Evolutionary conservation across 164 flowering plant genomes (phyloP), one percentile per base, ranked within the genome.

Genomic region (Annona squamosa): DNA sequence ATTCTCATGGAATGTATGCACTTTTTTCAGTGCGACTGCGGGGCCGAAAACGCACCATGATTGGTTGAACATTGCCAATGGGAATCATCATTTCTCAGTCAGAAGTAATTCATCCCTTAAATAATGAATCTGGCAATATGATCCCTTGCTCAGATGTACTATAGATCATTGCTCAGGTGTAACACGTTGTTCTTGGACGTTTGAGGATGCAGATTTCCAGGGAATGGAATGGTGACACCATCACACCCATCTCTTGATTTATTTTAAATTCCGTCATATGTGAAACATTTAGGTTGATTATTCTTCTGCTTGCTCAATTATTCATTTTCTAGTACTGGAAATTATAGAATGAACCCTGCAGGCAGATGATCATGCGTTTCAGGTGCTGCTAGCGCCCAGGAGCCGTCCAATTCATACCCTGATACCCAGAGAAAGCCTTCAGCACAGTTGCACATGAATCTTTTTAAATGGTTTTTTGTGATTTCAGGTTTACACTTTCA

Each of bases 11-110:
- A 19, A 71, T 17, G 37, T 68, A 16, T 5, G 59, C 47, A 52
- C 41, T 6, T 57, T 57, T 65, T 70, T 47, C 90, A 92, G 98
- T 92, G 72, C 76, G 94, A 69, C 92, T 85, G 74, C 85, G 97
- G 77, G 98, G 97, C 63, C 83, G 97, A 71, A 94, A 92, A 78
- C 89, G 92, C 66, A 88, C 94, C 73, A 92, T 92, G 97, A 81
- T 91, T 74, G 98, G 97, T 63, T 94, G 79, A 92, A 2, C 66
- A 62, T 41, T 61, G 43, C 59, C 13, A 2, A 16, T 52, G 13
- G 10, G 59, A 52, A 52, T 10, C 59, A 52, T 10, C 59, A 52
- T 52, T 52, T 52, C 13, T 9, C 59, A 52, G 13, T 52, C 59
- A 5, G 13, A 52, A 12, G 59, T 9, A 10, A 52, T 52, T 52